Percentiles rank a stretch among this genome's conserved stretches.
Evolutionary conservation across 768 basidiomycete genomes (phyloP).

Genomic region (Basidioascus undulatus): DNA sequence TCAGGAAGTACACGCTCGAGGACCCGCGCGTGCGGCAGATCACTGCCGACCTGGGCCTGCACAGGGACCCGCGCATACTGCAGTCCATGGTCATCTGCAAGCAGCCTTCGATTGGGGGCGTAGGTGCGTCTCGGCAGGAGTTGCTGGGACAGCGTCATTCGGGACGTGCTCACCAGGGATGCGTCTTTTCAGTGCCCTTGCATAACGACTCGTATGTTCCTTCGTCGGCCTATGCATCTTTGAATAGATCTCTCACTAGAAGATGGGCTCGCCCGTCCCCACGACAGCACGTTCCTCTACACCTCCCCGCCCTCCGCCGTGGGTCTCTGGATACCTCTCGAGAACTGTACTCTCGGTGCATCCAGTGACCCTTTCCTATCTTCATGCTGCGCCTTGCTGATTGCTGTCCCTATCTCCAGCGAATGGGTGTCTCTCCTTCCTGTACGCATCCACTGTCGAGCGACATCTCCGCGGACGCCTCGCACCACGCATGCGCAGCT

Average conservation of each 20-base stretch:
- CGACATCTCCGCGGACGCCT: no score
- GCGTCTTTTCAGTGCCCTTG: conserved; percentile 58
- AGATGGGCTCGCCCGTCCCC: background rate
- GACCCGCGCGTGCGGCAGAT: conserved; percentile 44
- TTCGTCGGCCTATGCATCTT: background rate
- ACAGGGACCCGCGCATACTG: conserved; percentile 56
- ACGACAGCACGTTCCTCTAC: conserved; percentile 32
- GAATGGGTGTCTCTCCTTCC: conserved; percentile 70
- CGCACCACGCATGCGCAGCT: background rate
- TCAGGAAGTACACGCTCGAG: conserved; percentile 53
- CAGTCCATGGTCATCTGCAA: conserved; percentile 95
- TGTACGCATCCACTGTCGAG: no score
- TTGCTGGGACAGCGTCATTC: no score
- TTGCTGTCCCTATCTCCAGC: conserved; percentile 16
- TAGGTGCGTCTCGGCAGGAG: conserved; percentile 38
- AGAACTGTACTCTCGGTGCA: conserved; percentile 73
- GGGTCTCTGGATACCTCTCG: conserved; percentile 91
- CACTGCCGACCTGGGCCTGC: conserved; percentile 55
- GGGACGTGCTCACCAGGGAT: no score
- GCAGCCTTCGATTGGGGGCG: conserved; percentile 74
- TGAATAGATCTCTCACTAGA: background rate
- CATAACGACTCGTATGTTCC: conserved; percentile 66
- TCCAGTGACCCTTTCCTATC: background rate
- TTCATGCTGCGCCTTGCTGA: background rate
- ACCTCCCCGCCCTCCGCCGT: conserved; percentile 76